A percentile compares a stretch with the other conserved stretches of the same genome.
Conservation (phyloP, 768 basidiomycete species). For the Tylopilus felleus region DNA sequence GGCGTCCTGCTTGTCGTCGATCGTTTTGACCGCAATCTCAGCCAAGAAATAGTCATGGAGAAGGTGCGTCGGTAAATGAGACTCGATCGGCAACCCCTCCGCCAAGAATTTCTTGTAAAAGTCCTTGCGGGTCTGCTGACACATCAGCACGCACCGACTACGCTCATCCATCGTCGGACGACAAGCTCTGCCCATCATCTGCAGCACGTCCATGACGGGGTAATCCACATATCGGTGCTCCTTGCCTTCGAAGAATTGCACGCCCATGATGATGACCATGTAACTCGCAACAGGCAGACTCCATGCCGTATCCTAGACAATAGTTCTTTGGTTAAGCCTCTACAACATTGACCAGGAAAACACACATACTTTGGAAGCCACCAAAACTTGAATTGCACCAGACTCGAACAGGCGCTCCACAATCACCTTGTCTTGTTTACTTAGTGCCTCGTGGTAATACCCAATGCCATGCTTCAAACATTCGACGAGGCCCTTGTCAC, state of each 20-base stretch:
- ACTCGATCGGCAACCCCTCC: slow-evolving; percentile 97
- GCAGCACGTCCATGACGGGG: slow-evolving; percentile 96
- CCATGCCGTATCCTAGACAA: slow-evolving; percentile 86
- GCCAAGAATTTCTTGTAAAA: slow-evolving; percentile 99
- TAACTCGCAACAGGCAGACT: slow-evolving; percentile 89
- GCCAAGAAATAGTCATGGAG: slow-evolving; percentile 98
- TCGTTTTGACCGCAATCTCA: slow-evolving; percentile 97
- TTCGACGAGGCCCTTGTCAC: slow-evolving; percentile 72
- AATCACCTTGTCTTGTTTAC: slow-evolving; percentile 89
- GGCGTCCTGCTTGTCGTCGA: slow-evolving; percentile 98
- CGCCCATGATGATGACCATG: slow-evolving; percentile 99
- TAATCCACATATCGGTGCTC: slow-evolving; percentile 98
- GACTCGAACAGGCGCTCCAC: slow-evolving; percentile 90
- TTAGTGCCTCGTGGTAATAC: slow-evolving; percentile 92
- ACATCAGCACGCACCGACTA: slow-evolving; percentile 95
- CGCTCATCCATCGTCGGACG: slow-evolving; percentile 84
- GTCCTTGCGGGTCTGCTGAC: slow-evolving; percentile 95
- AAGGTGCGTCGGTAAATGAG: slow-evolving; percentile 83
- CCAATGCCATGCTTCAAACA: slow-evolving; percentile 88
- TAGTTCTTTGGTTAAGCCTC: too few relatives aligned
- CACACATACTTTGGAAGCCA: slow-evolving; percentile 79
- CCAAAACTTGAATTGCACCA: slow-evolving; percentile 91
- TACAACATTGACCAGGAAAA: not conserved
- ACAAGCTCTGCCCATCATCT: slow-evolving; percentile 99
- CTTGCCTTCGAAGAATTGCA: slow-evolving; percentile 93